These are phyloP conservation scores for Ensete glaucum DNA, from an alignment of 176 grass and related monocot species.

Conservation along the genomic window DNA sequence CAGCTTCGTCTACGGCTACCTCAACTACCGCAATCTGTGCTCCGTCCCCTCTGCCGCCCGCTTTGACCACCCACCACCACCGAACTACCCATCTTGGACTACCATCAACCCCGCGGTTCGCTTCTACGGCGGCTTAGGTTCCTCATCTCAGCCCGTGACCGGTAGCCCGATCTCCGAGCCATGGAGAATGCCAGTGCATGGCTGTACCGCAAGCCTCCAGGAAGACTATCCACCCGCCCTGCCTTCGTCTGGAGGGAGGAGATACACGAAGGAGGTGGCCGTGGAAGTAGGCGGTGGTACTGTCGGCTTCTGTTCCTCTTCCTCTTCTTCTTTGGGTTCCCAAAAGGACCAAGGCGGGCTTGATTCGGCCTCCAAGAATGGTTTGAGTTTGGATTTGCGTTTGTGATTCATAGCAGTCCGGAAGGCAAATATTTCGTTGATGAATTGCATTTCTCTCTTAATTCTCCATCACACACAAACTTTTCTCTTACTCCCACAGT, in stretches of 20 bases:
- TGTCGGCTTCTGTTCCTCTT: conserved; percentile 21
- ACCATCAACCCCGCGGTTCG: not conserved
- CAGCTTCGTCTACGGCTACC: conserved; percentile 29
- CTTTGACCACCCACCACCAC: conserved; percentile 25
- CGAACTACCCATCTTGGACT: conserved; percentile 70
- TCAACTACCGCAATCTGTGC: conserved; percentile 22
- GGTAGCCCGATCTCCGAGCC: conserved; percentile 34
- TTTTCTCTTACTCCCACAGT: too few relatives aligned
- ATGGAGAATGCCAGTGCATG: conserved; percentile 29
- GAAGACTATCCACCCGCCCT: conserved; percentile 25
- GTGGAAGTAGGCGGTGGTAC: conserved; percentile 10
- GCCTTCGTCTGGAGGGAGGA: conserved; percentile 22
- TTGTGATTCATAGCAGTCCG: conserved; percentile 40
- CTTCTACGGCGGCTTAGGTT: conserved; percentile 38
- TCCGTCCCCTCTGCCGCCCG: conserved; percentile 15
- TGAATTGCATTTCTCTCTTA: not conserved
- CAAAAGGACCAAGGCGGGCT: conserved; percentile 5
- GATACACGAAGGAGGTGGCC: conserved; percentile 4
- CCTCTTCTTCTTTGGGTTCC: conserved; percentile 12
- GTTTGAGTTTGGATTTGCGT: conserved; percentile 80
- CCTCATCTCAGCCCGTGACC: conserved; percentile 54
- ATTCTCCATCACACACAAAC: not conserved
- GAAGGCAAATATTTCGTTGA: not conserved
- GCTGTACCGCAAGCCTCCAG: not conserved
- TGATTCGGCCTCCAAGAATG: conserved; percentile 31